These are phyloP conservation scores for Trichoderma asperelloides DNA, from an alignment of 495 filamentous ascomycete genomes.

Conservation along the genomic window DNA sequence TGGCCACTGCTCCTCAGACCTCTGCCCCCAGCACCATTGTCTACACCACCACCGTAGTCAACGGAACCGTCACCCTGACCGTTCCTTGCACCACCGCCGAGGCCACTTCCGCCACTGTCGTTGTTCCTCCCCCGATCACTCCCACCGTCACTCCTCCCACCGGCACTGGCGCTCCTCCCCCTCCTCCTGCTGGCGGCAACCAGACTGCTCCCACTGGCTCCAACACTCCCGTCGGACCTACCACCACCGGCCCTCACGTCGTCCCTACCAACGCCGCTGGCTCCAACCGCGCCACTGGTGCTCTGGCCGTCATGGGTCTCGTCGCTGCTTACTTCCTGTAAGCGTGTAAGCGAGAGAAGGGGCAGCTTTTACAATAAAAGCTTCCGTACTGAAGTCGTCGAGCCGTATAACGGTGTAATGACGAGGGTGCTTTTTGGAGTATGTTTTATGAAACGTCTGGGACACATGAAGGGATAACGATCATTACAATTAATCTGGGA, in stretches of 20 bases:
- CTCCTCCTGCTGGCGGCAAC: not conserved
- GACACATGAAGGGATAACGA: not conserved
- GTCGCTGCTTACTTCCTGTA: slow-evolving; percentile 13
- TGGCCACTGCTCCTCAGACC: not conserved
- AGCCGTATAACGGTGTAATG: not conserved
- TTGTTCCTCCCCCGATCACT: not conserved
- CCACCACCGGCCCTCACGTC: slow-evolving; percentile 2
- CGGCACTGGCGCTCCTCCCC: not conserved
- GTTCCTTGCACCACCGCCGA: slow-evolving; percentile 1
- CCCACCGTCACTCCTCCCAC: not conserved
- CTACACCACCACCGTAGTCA: not conserved
- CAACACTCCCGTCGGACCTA: slow-evolving; percentile 12
- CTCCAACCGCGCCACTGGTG: slow-evolving; percentile 9
- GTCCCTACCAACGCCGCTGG: slow-evolving; percentile 9
- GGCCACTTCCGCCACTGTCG: not conserved
- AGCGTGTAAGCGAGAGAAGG: slow-evolving; percentile 6
- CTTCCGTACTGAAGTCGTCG: not conserved
- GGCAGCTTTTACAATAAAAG: no score
- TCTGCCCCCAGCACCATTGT: not conserved
- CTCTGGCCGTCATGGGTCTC: slow-evolving; percentile 12
- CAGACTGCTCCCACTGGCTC: not conserved
- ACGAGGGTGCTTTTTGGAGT: not conserved
- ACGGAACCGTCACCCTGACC: slow-evolving; percentile 8
- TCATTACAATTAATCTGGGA: not conserved
- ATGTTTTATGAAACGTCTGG: not conserved